Evolutionary conservation across 148 eudicot genomes (phyloP), one percentile per base, ranked within the genome.

Genomic region (Persicaria tinctoria): DNA sequence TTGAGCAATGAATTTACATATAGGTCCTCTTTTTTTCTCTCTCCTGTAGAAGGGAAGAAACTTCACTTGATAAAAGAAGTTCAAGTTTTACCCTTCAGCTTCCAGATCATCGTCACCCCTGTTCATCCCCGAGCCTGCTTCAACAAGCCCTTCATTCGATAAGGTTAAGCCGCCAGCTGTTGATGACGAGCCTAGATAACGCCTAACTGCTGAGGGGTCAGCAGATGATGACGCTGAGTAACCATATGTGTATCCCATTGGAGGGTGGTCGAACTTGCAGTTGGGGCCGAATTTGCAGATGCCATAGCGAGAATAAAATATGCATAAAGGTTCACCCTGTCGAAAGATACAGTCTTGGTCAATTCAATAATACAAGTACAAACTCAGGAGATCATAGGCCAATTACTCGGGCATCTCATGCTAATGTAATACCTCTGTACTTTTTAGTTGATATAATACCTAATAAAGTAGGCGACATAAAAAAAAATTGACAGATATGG

Each of bases 261-360:
- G 97, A n/a, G 96, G 97, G 64, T 90, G 95, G 75, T 91, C 93
- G 77, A 88, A 94, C 83, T 91, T 94, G 90, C 97, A 90, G 85
- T 92, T 91, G 73, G 98, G 94, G 68, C 98, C 98, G 74, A 91
- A 93, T 79, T 93, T 93, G 91, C 98, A 93, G 72, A 93, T 89
- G 9, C 98, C 98, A 83, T 93, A 91, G 56, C 98, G 89, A 46
- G 97, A 91, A 79, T 93, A 93, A 76, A 91, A 93, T 75, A 93
- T 86, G 87, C 98, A 93, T 80, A 91, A 57, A 20, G 97, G 97
- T 77, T 93, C 97, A 73, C 97, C 97, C 98, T 93, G 85, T 78
- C 17, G 47, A 70, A 16, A 72, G 63, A 50, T 48, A 70, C 51
- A 47, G 46, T 3, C 5, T 27, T 8, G 46, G 0, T 63, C n/a